Conservation (phyloP, 371 early-diverging fungal genomes). For the Rhizomucor pusillus region DNA sequence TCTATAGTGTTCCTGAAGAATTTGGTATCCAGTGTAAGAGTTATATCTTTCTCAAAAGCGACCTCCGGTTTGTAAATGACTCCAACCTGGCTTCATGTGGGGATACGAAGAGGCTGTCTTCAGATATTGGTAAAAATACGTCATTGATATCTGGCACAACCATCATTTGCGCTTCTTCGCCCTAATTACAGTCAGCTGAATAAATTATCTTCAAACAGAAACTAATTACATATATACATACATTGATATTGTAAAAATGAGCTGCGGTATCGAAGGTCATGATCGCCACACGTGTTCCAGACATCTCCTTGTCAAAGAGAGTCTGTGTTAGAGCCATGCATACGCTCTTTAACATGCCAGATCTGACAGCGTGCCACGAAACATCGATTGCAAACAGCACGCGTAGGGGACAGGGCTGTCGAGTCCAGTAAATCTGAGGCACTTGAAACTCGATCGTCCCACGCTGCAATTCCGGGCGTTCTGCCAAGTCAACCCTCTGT, state of each 20-base stretch:
- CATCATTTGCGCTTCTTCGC: constrained; percentile 92
- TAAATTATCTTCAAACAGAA: too few species aligned
- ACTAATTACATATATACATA: constrained; percentile 24
- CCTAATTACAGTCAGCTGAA: too few species aligned
- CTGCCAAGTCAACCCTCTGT: constrained; percentile 77
- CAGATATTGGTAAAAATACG: constrained; percentile 88
- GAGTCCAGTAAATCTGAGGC: constrained; percentile 69
- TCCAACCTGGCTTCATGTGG: constrained; percentile 65
- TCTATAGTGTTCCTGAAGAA: constrained; percentile 63
- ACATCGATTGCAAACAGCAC: constrained; percentile 94
- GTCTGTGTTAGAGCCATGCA: constrained; percentile 64
- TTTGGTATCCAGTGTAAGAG: too few species aligned
- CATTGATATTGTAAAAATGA: constrained; percentile 94
- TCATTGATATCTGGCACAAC: constrained; percentile 93
- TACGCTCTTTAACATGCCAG: constrained; percentile 72
- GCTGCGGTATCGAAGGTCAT: constrained; percentile 89
- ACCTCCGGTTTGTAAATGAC: neutral
- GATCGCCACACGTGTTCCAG: constrained; percentile 75
- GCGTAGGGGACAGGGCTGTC: constrained; percentile 66
- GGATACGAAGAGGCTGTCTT: constrained; percentile 79
- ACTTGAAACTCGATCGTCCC: constrained; percentile 93
- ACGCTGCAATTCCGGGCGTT: constrained; percentile 86
- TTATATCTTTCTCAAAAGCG: too few species aligned
- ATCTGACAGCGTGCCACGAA: constrained; percentile 78
- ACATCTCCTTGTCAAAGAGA: constrained; percentile 58